phyloP scores from a whole-genome alignment of 495 filamentous ascomycete species.

The Hypoxylon lenormandii region DNA sequence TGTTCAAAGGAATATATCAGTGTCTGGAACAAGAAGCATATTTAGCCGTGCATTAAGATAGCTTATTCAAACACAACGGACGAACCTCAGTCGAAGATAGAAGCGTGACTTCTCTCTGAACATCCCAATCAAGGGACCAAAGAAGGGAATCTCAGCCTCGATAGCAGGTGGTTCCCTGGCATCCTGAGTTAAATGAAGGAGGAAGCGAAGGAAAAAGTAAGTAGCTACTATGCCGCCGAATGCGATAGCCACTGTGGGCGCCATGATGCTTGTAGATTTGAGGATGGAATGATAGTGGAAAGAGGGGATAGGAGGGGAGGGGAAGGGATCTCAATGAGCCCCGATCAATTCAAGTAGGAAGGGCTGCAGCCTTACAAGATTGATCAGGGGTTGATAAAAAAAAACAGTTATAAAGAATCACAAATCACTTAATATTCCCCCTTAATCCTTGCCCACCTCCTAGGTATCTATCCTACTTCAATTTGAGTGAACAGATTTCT shows the following conservation, averaged over 20 bases:
- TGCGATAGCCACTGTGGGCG: conserved; percentile 12
- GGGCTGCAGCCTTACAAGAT: too few species aligned
- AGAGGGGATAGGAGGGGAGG: not conserved
- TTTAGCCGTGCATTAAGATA: too few species aligned
- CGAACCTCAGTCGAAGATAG: conserved; percentile 34
- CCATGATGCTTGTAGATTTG: conserved; percentile 19
- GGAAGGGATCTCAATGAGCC: too few species aligned
- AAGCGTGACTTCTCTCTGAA: conserved; percentile 36
- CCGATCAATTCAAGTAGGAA: too few species aligned
- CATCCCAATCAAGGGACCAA: conserved; percentile 47
- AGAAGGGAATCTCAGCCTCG: conserved; percentile 37
- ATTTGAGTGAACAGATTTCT: too few species aligned
- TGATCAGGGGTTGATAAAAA: too few species aligned
- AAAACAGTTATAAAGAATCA: too few species aligned
- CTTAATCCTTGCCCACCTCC: too few species aligned
- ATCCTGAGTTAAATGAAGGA: conserved; percentile 44
- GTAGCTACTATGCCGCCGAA: conserved; percentile 35
- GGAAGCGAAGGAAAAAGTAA: conserved; percentile 41
- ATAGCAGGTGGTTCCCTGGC: conserved; percentile 44
- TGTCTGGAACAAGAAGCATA: not conserved
- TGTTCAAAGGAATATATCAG: conserved; percentile 8
- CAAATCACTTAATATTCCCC: too few species aligned
- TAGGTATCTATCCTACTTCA: too few species aligned
- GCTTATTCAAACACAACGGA: too few species aligned
- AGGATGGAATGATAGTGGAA: not conserved